Percentiles rank a stretch among this genome's conserved stretches.
phyloP scores from a whole-genome alignment of 2,329 filamentous ascomycete species.

The Colletotrichum sansevieriae region DNA sequence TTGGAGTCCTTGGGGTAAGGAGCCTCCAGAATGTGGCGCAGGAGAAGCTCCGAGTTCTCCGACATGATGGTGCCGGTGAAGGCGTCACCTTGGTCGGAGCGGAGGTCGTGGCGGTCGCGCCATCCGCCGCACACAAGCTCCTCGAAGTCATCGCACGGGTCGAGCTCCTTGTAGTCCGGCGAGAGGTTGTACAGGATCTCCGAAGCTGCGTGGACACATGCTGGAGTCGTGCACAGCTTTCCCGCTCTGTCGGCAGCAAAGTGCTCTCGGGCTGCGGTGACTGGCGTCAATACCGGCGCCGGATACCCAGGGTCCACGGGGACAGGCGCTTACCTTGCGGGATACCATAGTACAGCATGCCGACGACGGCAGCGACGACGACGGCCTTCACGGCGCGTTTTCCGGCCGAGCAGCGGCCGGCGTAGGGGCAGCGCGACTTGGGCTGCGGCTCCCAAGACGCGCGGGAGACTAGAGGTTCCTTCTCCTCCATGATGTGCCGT shows the following conservation, averaged over 20 bases:
- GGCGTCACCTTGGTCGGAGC: slow-evolving; percentile 71
- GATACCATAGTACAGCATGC: slow-evolving; percentile 20
- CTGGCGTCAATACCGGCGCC: not conserved
- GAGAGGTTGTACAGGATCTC: slow-evolving; percentile 48
- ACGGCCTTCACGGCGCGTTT: slow-evolving; percentile 23
- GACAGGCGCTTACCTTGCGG: slow-evolving; percentile 17
- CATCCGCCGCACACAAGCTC: slow-evolving; percentile 77
- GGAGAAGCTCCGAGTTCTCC: slow-evolving; percentile 69
- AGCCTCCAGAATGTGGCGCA: slow-evolving; percentile 74
- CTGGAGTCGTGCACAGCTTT: slow-evolving; percentile 46
- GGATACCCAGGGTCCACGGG: no score
- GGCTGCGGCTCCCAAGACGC: not conserved
- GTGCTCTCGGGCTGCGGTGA: slow-evolving; percentile 4
- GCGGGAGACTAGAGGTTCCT: slow-evolving; percentile 28
- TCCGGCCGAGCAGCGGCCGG: slow-evolving; percentile 27
- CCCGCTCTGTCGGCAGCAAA: slow-evolving; percentile 23
- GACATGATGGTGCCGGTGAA: slow-evolving; percentile 73
- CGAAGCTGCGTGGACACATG: slow-evolving; percentile 50
- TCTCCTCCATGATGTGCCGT: slow-evolving; percentile 27
- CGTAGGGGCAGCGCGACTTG: slow-evolving; percentile 27
- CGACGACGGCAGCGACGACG: slow-evolving; percentile 26
- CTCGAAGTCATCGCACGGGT: slow-evolving; percentile 79
- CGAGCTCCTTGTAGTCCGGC: slow-evolving; percentile 68
- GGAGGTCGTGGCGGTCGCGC: slow-evolving; percentile 72
- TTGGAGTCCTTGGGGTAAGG: slow-evolving; percentile 60